Evolutionary conservation across 768 basidiomycete genomes (phyloP).

Genomic region (Termitomyces heimii): DNA sequence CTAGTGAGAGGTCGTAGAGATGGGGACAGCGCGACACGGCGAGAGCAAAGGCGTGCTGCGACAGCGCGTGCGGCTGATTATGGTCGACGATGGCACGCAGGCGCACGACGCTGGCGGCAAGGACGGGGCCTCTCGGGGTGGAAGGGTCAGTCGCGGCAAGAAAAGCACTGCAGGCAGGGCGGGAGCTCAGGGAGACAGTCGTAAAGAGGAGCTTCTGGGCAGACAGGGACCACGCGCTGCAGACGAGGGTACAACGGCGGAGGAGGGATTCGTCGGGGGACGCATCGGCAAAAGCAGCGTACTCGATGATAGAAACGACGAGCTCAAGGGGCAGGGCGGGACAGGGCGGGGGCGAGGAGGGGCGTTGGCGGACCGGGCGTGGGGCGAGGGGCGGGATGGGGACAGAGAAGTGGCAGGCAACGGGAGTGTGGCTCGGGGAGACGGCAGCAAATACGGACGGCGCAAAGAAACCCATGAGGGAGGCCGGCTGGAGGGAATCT

Average conservation of each 20-base stretch:
- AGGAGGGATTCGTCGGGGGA: conserved; percentile 37
- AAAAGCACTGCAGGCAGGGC: conserved; percentile 51
- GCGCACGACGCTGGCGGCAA: conserved; percentile 47
- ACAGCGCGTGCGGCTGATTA: conserved; percentile 46
- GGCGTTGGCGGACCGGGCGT: conserved; percentile 12
- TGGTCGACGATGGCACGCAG: conserved; percentile 58
- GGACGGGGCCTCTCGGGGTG: conserved; percentile 40
- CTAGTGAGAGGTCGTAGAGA: conserved; percentile 46
- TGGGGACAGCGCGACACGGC: conserved; percentile 57
- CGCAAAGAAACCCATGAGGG: background rate
- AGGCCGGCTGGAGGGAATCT: background rate
- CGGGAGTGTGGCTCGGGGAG: too few species aligned
- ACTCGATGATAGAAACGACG: conserved; percentile 56
- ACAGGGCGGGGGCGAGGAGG: conserved; percentile 12
- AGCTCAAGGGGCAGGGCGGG: conserved; percentile 54
- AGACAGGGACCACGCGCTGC: conserved; percentile 56
- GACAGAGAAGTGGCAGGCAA: background rate
- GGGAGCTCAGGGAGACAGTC: conserved; percentile 47
- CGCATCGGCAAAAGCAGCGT: conserved; percentile 34
- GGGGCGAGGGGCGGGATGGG: conserved; percentile 20
- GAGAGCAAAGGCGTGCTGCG: background rate
- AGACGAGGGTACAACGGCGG: conserved; percentile 54
- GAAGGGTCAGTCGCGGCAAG: conserved; percentile 40
- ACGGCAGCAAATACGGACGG: background rate
- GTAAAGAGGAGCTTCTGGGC: conserved; percentile 64